Base-by-base conservation (phyloP, 1,284 basidiomycete genomes). In the Phlebopus sp. region DNA sequence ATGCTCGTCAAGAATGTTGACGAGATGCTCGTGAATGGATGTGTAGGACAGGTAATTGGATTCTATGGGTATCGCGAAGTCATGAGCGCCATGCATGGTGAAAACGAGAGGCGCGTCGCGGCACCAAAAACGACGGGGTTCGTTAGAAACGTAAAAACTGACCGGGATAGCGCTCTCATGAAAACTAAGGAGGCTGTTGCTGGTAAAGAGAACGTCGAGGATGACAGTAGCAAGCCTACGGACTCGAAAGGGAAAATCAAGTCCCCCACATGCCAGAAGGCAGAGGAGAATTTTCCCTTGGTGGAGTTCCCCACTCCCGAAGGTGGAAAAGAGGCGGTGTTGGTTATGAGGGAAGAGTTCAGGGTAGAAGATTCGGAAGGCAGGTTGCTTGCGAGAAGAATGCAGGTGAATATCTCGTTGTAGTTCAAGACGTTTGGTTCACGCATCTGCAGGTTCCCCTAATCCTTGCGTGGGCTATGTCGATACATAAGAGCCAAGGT, bases 1-100 rank as follows among this genome's bases (percentile, higher is more conserved):
- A 81, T 80, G 78, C 70, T 91, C n/a, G 80, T 90, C 68, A 90
- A 90, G 73, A 92, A 92, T 56, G 62, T 86, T 6, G 86, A 89
- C 57, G 79, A 85, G 39, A 75, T 75, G 41, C 75, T 91, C 2
- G 88, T 89, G 44, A 92, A 91, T 57, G 89, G 89, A 1, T 81
- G 79, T 17, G 79, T 90, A 38, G 88, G 89, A 5, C 73, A 69
- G 27, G 76, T 91, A 5, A 59, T 83, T 11, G 80, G 77, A 1
- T 89, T 70, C 79, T 69, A 55, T 30, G 61, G 39, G 38, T 64
- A 56, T 30, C 52, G 56, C 4, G 57, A 58, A 23, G 55, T 57
- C 25, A 54, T 59, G 51, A 36, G 15, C 19, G n/a, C 27, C 14
- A 36, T 62, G 3, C 46, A 52, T 3, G 55, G 45, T 3, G 59